A percentile compares a stretch with the other conserved stretches of the same genome.
Evolutionary conservation across 2,329 filamentous ascomycete genomes (phyloP).

Genomic region (Exophiala calicioides): DNA sequence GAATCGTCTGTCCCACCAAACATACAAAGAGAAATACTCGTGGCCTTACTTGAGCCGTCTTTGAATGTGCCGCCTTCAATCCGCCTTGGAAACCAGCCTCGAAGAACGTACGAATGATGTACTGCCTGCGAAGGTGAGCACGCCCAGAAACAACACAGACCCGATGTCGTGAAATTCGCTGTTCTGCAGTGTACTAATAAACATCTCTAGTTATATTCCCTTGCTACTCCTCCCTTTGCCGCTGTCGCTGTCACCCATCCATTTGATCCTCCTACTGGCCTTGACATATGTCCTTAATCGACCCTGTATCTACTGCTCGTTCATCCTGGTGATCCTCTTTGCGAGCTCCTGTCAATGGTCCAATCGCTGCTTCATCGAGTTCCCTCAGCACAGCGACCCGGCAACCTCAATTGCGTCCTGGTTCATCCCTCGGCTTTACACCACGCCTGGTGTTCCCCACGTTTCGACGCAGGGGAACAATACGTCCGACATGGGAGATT

Average conservation of each 20-base stretch:
- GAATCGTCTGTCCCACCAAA: no score
- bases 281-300: slow-evolving; percentile 96
- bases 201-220: slow-evolving; percentile 69
- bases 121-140: slow-evolving; percentile 65
- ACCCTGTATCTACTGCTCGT: slow-evolving; percentile 96
- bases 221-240: slow-evolving; percentile 87
- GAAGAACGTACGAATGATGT: slow-evolving; percentile 50
- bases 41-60: no score
- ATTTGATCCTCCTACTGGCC: slow-evolving; percentile 85
- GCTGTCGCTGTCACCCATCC: slow-evolving; percentile 68
- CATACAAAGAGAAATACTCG: no score
- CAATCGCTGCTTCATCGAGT: slow-evolving; percentile 89
- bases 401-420: slow-evolving; percentile 49
- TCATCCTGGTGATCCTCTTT: slow-evolving; percentile 92
- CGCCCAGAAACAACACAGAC: no score
- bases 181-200: not conserved
- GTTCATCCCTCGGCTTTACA: slow-evolving; percentile 76
- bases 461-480: slow-evolving; percentile 27
- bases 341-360: slow-evolving; percentile 88
- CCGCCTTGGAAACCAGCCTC: not conserved
- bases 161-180: no score
- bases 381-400: slow-evolving; percentile 54
- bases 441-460: slow-evolving; percentile 16
- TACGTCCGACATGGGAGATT: slow-evolving; percentile 38
- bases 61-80: no score